Base-by-base conservation (phyloP, 164 flowering plant species). In the Platanus orientalis region DNA sequence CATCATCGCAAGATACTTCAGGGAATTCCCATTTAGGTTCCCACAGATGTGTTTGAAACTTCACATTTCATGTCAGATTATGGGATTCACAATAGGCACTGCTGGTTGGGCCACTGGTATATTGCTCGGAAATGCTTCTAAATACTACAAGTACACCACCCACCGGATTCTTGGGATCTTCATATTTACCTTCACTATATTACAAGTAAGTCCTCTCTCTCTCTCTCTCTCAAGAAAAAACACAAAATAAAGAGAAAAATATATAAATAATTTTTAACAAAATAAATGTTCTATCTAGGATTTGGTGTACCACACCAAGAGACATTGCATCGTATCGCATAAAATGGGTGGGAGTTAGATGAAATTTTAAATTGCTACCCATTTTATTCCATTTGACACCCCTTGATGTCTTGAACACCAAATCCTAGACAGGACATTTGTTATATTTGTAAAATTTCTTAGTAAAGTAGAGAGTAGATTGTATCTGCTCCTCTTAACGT, bases 1-100 rank as follows among this genome's bases (percentile, higher is more conserved):
- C 28, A 78, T 84, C 6, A 42, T 75, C 0, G 71, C 81, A 5
- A 78, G 89, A 66, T 78, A 81, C 50, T 75, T 69, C 62, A 71
- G 63, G 48, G 32, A 29, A 14, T 62, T 44, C 40, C 83, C 83
- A 0, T 20, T 71, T 0, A 0, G 25, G 21, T 47, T 0, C 0
- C 5, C 16, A 0, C 11, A 10, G n/a, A n/a, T n/a, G 6, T 77
- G 82, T 83, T 59, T 27, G 2, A 0, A 1, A 7, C 1, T 65
- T 26, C 85, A 81, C 30, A 16, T 62, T 7, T 1, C n/a, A 1
- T 69, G 55, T 62, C 82, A 81, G 42, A 7, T 71, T 17, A 7
- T 42, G 9, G 81, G 75, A 12, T 79, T 54, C 50, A 16, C 20
- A 14, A 11, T 79, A 7, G 83, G 83, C 54, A 54, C 78, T 1